Percentiles rank a stretch among this genome's conserved stretches.
Evolutionary conservation across 2,329 filamentous ascomycete genomes (phyloP).

Genomic region (Colletotrichum theobromicola): DNA sequence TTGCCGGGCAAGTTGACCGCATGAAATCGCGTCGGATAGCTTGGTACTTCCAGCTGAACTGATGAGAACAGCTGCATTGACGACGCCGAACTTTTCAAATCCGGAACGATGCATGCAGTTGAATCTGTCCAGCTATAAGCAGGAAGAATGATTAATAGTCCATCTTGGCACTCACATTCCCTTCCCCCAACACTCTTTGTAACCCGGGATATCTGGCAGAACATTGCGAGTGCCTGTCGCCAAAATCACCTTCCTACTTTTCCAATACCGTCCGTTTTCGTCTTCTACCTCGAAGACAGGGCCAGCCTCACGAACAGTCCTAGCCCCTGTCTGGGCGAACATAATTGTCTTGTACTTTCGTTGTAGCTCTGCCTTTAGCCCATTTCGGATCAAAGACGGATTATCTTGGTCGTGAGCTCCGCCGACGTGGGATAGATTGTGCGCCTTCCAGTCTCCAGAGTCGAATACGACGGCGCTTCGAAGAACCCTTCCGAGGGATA

Average conservation of each 20-base stretch:
- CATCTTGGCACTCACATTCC: not conserved
- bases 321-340: not conserved
- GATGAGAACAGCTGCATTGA: not conserved
- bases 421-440: not conserved
- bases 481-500: not conserved
- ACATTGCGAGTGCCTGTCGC: not conserved
- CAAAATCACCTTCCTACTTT: not conserved
- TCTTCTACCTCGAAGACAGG: not conserved
- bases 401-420: not conserved
- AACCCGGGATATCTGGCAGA: not conserved
- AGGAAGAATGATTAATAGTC: not conserved
- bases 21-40: not conserved
- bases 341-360: not conserved
- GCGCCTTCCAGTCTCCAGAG: not conserved
- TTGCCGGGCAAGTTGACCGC: not conserved
- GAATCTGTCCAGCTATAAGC: not conserved
- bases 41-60: not conserved
- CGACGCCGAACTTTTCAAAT: not conserved
- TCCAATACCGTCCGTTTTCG: not conserved
- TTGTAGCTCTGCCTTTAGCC: not conserved
- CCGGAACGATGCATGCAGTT: not conserved
- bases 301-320: not conserved
- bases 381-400: not conserved
- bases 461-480: not conserved
- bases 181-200: not conserved